phyloP scores from a whole-genome alignment of 805 yeast species.

The Wickerhamiella sorbophila region DNA sequence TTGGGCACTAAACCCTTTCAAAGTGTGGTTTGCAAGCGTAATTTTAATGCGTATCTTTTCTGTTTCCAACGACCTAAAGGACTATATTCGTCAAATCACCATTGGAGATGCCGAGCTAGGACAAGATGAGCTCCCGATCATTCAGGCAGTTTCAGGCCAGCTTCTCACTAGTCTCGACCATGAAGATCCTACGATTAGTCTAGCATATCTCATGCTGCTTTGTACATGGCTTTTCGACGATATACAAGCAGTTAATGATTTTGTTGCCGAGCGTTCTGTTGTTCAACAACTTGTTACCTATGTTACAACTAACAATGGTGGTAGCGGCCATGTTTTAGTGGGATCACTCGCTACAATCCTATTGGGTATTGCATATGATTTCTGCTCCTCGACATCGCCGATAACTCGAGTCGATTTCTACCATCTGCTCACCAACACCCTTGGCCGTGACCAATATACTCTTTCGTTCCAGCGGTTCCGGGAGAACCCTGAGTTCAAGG shows the following conservation, averaged over 20 bases:
- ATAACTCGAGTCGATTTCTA: conserved; percentile 43
- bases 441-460: conserved; percentile 70
- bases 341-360: conserved; percentile 62
- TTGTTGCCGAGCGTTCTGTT: conserved; percentile 52
- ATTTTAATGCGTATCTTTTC: conserved; percentile 49
- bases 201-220: conserved; percentile 64
- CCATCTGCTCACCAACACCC: conserved; percentile 45
- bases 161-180: conserved; percentile 47
- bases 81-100: conserved; percentile 28
- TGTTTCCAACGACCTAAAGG: conserved; percentile 19
- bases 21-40: conserved; percentile 67
- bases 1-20: conserved; percentile 66
- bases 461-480: conserved; percentile 60
- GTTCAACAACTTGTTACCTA: conserved; percentile 55
- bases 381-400: conserved; percentile 45
- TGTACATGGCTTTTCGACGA: conserved; percentile 70
- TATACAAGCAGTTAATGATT: conserved; percentile 55
- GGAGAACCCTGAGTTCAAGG: conserved; percentile 40
- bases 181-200: conserved; percentile 51
- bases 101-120: conserved; percentile 37
- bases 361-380: conserved; percentile 70
- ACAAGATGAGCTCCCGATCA: conserved; percentile 56
- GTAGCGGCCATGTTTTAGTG: conserved; percentile 38
- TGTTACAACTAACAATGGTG: conserved; percentile 33
- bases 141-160: conserved; percentile 68